Evolutionary conservation across 2,329 filamentous ascomycete species (phyloP), one percentile per base, ranked within the genome.

Genomic region (Aspergillus latus): DNA sequence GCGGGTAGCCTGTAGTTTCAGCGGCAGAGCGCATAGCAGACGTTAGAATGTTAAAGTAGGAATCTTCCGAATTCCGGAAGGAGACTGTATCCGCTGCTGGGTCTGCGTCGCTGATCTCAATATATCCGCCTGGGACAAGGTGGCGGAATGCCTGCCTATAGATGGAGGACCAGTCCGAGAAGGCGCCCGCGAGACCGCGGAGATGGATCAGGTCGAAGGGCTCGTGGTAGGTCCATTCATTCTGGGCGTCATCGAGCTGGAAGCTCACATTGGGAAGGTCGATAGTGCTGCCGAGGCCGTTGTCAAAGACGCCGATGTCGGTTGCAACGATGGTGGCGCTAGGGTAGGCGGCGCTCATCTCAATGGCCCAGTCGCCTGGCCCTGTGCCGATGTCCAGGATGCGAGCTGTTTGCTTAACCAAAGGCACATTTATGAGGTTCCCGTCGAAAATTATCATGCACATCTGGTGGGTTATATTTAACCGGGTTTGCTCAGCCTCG

Each of bases 401-500:
- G 37, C 74, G 66, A 16, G 65, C 61, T 5, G 60, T 44, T 28
- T 62, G 54, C 36, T 60, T 62, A 21, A 68, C 64, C 39, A 76
- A 54, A 21, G 69, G 63, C 5, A 66, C 63, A 34, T 69, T 63
- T 28, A 72, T 72, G 49, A 75, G 59, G 34, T 70, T 59, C 40
- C 70, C 63, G 47, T 75, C 62, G 32, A 75, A 62, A 40, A 76
- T 50, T 21, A 71, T 79, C 5, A 86, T 72, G 64, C 84, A 87
- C 46, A 87, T 81, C 66, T 87, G 84, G 61, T 88, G 84, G 37
- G 84, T 75, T 51, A 88, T 76, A 56, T 82, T 80, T 49, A 87
- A 70, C 42, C 86, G 82, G 45, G 84, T 83, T 68, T 87, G 84
- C 66, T 88, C 86, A 45, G 79, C 72, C 45, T 87, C 82, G 64